phyloP scores from a whole-genome alignment of 257 asterid species.

The Plectranthus barbatus region DNA sequence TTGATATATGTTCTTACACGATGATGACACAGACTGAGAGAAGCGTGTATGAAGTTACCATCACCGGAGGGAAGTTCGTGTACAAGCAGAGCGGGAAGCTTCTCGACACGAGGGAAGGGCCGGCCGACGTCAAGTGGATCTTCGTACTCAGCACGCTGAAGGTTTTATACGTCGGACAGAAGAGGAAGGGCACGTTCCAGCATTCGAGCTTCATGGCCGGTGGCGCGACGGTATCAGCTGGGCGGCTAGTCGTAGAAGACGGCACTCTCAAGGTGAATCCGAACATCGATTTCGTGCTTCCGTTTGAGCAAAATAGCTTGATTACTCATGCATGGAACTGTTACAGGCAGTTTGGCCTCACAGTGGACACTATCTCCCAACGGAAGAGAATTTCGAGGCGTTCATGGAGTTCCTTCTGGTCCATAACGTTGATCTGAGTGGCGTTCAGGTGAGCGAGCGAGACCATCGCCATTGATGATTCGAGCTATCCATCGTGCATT shows the following conservation, averaged over 20 bases:
- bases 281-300: too few species aligned
- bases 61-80: slow-evolving; percentile 46
- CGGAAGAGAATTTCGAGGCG: slow-evolving; percentile 80
- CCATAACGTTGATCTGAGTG: slow-evolving; percentile 49
- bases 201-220: slow-evolving; percentile 98
- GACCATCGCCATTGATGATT: not conserved
- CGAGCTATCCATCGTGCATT: not conserved
- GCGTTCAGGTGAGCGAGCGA: slow-evolving; percentile 44
- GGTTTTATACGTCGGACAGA: slow-evolving; percentile 61
- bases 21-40: slow-evolving; percentile 54
- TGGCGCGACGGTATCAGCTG: slow-evolving; percentile 87
- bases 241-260: slow-evolving; percentile 63
- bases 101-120: slow-evolving; percentile 58
- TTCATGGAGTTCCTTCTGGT: slow-evolving; percentile 56
- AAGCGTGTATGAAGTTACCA: slow-evolving; percentile 47
- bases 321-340: too few species aligned
- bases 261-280: slow-evolving; percentile 56
- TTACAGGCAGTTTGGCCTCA: slow-evolving; percentile 89
- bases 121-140: slow-evolving; percentile 76
- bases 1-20: not conserved
- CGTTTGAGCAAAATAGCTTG: not conserved
- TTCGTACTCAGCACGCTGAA: slow-evolving; percentile 72
- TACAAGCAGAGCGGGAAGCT: slow-evolving; percentile 53
- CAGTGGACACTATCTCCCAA: slow-evolving; percentile 96
- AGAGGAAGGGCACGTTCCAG: slow-evolving; percentile 72